These are phyloP conservation scores for Cutaneotrichosporon cutaneum DNA, from an alignment of 1,284 basidiomycete genomes.

Conservation along the genomic window DNA sequence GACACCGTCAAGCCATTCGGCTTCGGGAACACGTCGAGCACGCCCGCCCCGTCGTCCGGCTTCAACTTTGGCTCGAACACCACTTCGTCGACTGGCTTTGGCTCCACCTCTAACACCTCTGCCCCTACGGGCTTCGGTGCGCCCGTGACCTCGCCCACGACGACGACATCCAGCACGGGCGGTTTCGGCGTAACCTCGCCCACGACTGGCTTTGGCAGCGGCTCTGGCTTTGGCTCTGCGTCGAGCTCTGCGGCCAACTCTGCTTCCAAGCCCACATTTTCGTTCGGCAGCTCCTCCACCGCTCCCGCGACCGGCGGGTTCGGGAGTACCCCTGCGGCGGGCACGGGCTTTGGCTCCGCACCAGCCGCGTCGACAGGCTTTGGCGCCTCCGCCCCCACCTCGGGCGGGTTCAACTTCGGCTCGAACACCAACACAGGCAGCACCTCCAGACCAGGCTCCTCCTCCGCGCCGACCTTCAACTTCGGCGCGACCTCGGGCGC, in stretches of 20 bases:
- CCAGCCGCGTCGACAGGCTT: not conserved
- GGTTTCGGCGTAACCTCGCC: constrained; percentile 2
- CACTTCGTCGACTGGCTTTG: not conserved
- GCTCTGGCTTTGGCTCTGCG: constrained; percentile 1
- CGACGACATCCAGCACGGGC: not conserved
- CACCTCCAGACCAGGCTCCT: not conserved
- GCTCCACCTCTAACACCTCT: not conserved
- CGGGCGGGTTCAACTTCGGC: constrained; percentile 3
- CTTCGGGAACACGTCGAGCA: constrained; percentile 8
- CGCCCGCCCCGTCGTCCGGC: not conserved
- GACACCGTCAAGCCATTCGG: constrained; percentile 7
- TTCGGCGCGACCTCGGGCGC: constrained; percentile 4
- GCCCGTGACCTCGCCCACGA: constrained; percentile 4
- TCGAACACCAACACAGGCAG: not conserved
- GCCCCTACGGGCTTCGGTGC: constrained; percentile 3
- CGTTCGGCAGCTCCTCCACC: constrained; percentile 12
- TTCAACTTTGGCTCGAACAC: constrained; percentile 7
- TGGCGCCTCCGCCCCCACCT: not conserved
- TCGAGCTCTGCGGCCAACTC: constrained; percentile 3
- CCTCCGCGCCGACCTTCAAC: not conserved
- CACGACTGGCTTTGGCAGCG: not conserved
- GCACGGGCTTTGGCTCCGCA: constrained; percentile 7
- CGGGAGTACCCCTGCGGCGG: not conserved
- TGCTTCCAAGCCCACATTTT: constrained; percentile 10
- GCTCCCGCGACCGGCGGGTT: not conserved